Conservation (phyloP, 2,329 filamentous ascomycete genomes). For the Aspergillus hortae region DNA sequence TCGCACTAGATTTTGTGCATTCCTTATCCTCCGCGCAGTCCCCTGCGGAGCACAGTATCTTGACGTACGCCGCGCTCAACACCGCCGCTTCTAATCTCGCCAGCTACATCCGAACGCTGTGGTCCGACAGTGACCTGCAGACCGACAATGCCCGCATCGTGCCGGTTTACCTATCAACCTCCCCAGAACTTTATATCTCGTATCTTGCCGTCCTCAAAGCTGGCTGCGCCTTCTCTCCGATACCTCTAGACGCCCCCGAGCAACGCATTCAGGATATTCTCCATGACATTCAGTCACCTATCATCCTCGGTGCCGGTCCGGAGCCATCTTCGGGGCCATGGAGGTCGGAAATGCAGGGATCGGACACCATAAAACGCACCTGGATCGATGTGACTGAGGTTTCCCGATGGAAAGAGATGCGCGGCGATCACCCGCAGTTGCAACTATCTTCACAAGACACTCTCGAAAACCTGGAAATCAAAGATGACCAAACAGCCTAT, state of each 20-base stretch:
- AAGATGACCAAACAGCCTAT: constrained; percentile 26
- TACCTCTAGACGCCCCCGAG: constrained; percentile 34
- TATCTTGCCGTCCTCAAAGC: constrained; percentile 37
- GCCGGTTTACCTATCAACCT: constrained; percentile 28
- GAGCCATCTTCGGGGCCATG: constrained; percentile 13
- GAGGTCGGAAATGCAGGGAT: not conserved
- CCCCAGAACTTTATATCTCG: constrained; percentile 36
- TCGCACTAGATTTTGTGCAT: constrained; percentile 27
- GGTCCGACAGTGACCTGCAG: constrained; percentile 1
- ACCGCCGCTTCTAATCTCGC: constrained; percentile 21
- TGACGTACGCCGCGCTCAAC: constrained; percentile 24
- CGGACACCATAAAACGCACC: constrained; percentile 1
- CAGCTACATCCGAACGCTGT: constrained; percentile 12
- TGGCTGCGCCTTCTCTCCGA: constrained; percentile 35
- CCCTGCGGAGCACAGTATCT: constrained; percentile 19
- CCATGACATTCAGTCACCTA: constrained; percentile 22
- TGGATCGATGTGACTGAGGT: constrained; percentile 22
- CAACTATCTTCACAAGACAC: not conserved
- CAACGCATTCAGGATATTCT: constrained; percentile 27
- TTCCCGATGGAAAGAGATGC: constrained; percentile 17
- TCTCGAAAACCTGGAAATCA: constrained; percentile 10
- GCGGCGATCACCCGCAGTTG: not conserved
- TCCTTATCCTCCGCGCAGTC: constrained; percentile 16
- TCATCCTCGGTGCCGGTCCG: constrained; percentile 19
- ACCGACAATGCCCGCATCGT: constrained; percentile 17